Evolutionary conservation across 2,329 filamentous ascomycete genomes (phyloP), one percentile per base, ranked within the genome.

Genomic region (Pochonia chlamydosporia): DNA sequence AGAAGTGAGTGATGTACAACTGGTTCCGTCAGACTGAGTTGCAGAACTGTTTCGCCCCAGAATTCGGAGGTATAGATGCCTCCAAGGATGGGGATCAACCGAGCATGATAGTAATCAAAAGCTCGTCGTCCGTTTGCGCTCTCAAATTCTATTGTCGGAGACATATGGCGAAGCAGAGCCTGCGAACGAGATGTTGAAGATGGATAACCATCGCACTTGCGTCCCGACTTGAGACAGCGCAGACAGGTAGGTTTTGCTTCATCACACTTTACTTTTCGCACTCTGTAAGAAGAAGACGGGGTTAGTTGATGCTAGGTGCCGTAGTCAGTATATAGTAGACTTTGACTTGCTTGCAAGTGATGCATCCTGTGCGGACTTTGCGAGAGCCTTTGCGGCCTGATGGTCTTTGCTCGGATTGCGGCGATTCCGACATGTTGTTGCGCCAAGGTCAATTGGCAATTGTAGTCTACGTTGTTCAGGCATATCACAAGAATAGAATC

Each of bases 251-350:
- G 77, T 47, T 74, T 78, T 16, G 60, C 63, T 60, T 81, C 77
- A 52, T 79, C 76, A 57, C 77, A 81, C 58, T 80, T 80, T 45
- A 80, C 71, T 48, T 76, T 74, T 43, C 76, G 73, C 26, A 76
- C 70, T 60, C 75, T 79, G 31, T 25, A 16, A 26, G 14, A 3
- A 31, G 28, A 31, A 28, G 26, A 8, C 26, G 7, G 7, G 26
- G 7, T 28, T 28, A 13, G 26, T 28, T 28, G 26, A 13, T 13
- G 7, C 26, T 28, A 7, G n/a, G n/a, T n/a, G n/a, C n/a, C n/a
- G n/a, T n/a, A n/a, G n/a, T n/a, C n/a, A n/a, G n/a, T n/a, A n/a
- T n/a, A n/a, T n/a, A n/a, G n/a, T n/a, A n/a, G n/a, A n/a, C n/a
- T n/a, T n/a, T n/a, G n/a, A n/a, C n/a, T n/a, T n/a, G n/a, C n/a